Percentiles rank a stretch among this genome's conserved stretches.
Conservation (phyloP, 257 asterid species). For the Nicotiana benthamiana region DNA sequence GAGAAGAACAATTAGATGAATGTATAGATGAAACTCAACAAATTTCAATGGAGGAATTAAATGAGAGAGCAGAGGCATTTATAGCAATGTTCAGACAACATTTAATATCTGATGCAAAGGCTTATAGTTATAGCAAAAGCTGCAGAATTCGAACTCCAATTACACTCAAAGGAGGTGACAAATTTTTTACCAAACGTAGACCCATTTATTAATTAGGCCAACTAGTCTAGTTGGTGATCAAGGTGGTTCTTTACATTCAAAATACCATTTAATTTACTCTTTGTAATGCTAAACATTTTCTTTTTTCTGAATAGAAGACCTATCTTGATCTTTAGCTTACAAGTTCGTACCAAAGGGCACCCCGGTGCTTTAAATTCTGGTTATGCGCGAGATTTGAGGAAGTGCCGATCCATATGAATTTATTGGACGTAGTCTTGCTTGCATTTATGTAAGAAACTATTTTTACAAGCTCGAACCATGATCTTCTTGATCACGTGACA, state of each 20-base stretch:
- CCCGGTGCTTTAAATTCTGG: too few species aligned
- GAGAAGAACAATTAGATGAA: neutral
- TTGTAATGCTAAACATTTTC: neutral
- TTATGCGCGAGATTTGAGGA: too few species aligned
- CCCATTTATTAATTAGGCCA: slow-evolving; percentile 3
- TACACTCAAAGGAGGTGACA: neutral
- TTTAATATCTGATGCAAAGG: slow-evolving; percentile 68
- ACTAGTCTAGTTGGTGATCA: neutral
- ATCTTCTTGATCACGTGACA: too few species aligned
- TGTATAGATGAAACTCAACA: slow-evolving; percentile 24
- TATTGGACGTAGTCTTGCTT: too few species aligned
- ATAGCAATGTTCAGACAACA: slow-evolving; percentile 92
- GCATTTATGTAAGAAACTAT: too few species aligned
- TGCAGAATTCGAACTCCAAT: slow-evolving; percentile 10
- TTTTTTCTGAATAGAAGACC: neutral
- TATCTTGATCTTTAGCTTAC: neutral
- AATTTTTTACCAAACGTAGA: neutral
- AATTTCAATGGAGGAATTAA: slow-evolving; percentile 72
- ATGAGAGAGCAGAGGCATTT: slow-evolving; percentile 76
- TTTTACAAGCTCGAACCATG: too few species aligned
- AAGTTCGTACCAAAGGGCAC: neutral
- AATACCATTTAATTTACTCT: neutral
- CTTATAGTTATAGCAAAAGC: slow-evolving; percentile 16
- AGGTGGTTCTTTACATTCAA: slow-evolving; percentile 3
- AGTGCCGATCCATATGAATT: too few species aligned